Base-by-base conservation (phyloP, 768 basidiomycete species). In the Lactarius psammicola region DNA sequence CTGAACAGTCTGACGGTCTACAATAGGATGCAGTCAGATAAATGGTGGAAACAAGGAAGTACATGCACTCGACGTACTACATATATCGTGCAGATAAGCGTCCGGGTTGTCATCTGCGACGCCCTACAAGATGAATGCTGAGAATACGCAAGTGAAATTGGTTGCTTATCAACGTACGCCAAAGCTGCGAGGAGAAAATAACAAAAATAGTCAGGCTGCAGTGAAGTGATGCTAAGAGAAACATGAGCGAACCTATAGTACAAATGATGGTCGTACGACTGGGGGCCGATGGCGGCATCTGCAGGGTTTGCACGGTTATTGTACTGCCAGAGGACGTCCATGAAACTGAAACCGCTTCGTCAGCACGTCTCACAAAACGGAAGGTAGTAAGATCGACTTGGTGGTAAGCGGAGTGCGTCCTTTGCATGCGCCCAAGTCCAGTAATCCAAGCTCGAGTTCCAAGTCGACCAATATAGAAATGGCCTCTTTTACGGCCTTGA, bases 261-360 rank as follows among this genome's bases (percentile, higher is more conserved):
- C 18, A 93, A 72, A 75, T 92, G 91, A 61, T 90, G 88, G 70
- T 93, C 91, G 69, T 92, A 93, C 30, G 76, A 78, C 70, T 89
- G 87, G 15, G 89, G 87, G 1, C 91, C 91, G 51, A 82, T 81
- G 5, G 81, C 80, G 30, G 87, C 89, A 58, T 85, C 79, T 8
- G 86, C 85, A 17, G 91, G 91, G 71, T 93, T 93, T 6, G 88
- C 15, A 20, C 85, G 88, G 74, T 84, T 80, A 70, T 87, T 81
- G 73, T 79, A 75, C 71, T 93, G 91, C 91, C 91, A 93, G 65
- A 84, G 85, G 56, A 89, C 71, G 69, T 93, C 89, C 89, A 92
- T 92, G 73, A 91, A 91, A 69, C 90, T 92, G 68, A 6, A 31
- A 44, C 49, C 4, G 20, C 2, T n/a, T 11, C 44, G 23, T 46